Base-by-base conservation (phyloP, 1,284 basidiomycete species). In the Austroboletus niveus region DNA sequence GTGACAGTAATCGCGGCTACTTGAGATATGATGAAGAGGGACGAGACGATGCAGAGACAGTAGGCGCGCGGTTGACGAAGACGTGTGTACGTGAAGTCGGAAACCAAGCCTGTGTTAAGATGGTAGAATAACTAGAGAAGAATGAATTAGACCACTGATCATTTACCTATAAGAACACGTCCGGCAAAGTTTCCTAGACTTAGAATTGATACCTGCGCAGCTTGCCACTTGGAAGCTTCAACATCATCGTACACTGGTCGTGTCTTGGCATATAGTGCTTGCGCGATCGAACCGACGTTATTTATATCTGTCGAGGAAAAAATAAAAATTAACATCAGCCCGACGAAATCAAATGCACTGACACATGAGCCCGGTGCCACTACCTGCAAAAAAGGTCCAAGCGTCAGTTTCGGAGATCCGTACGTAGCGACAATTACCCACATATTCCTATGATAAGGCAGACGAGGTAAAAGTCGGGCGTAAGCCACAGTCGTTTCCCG, bases 241-340 rank as follows among this genome's bases (percentile, higher is more conserved):
- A 77, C 67, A 20, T 82, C 80, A 59, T 92, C 84, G 60, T 87
- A 91, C 4, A 75, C 62, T 1, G 79, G 69, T 43, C 85, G 79
- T 8, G 80, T 80, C 54, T 86, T 77, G 12, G 87, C 82, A 55
- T 85, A 92, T 14, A 98, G 76, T 0, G 91, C 91, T 65, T 92
- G 86, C 0, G 94, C 85, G 66, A 97, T 92, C 0, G 89, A 87
- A n/a, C 94, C 94, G 22, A 93, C 92, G 60, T 98, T 98, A 72
- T 96, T 96, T 73, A 97, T 97, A 62, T 90, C 88, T 91, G 58
- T 15, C 50, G 11, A 51, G 45, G 27, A 10, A 1, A 1, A 20
- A 4, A 4, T 24, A 17, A 17, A 17, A 17, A 17, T 4, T 29
- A 29, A 3, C 27, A 22, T 3, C 10, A 3, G 3, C 11, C 17